Evolutionary conservation across 2,329 filamentous ascomycete genomes (phyloP), one percentile per base, ranked within the genome.

Genomic region (Hypocrella siamensis): DNA sequence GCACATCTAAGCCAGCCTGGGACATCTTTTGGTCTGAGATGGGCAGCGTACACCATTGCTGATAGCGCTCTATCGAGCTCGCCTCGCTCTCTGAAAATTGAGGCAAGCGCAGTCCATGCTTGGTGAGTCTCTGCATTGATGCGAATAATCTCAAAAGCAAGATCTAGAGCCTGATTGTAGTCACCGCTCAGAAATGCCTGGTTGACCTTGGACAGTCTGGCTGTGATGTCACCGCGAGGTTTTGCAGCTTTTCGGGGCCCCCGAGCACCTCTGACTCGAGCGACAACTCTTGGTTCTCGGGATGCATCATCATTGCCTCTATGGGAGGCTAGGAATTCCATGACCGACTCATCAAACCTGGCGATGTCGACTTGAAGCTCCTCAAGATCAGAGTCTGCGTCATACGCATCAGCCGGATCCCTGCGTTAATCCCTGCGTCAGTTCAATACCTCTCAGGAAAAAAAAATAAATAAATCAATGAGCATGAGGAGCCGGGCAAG

Each of bases 191-290:
- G 61, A 45, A 76, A 85, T 4, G 74, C 70, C 37, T 75, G 64
- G 36, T 75, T 80, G 3, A 81, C 80, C 45, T 69, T 62, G 29
- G 68, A 65, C 30, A 85, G 63, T 26, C 76, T 61, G 26, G 69
- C 61, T 44, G 77, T 82, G 49, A 85, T 81, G 42, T 84, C 75
- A 26, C 67, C 72, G 28, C 75, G 70, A 12, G 75, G 77, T 47
- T 81, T 77, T 7, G 70, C 74, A 17, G 72, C 67, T 47, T 75
- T 72, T 14, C 68, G 59, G 17, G 66, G 67, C 6, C 67, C 67
- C 11, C 58, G 51, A 28, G 48, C 35, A 18, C 56, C 46, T 33
- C 45, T 44, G 14, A 45, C 47, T 17, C 47, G 45, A 16, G 34
- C 26, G 5, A 36, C 41, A 24, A 46, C 40, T 10, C 45, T 43